A percentile compares a stretch with the other conserved stretches of the same genome.
phyloP scores from a whole-genome alignment of 305 asterid species.

The Fraxinus velutina region DNA sequence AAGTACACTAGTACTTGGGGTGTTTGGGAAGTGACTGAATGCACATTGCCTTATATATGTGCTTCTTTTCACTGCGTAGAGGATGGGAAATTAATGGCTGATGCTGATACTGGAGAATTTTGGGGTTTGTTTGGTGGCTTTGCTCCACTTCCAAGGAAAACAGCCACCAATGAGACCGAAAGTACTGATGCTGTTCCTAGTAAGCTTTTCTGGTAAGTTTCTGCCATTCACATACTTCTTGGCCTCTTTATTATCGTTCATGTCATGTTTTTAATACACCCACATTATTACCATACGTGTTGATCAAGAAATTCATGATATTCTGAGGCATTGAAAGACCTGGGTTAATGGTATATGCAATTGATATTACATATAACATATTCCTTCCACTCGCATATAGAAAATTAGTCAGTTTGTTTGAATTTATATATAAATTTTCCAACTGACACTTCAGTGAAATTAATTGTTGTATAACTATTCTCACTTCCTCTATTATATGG shows the following conservation, averaged over 20 bases:
- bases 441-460: not conserved
- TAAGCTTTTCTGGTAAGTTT: slow-evolving; percentile 69
- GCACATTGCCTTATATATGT: slow-evolving; percentile 20
- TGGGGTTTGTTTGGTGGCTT: slow-evolving; percentile 98
- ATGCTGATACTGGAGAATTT: slow-evolving; percentile 93
- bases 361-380: not conserved
- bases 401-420: not conserved
- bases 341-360: not conserved
- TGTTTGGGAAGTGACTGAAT: slow-evolving; percentile 14
- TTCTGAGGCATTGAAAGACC: not conserved
- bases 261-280: slow-evolving; percentile 18
- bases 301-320: not conserved
- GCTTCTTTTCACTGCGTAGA: slow-evolving; percentile 49
- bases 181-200: slow-evolving; percentile 33
- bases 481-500: not conserved
- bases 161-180: slow-evolving; percentile 41
- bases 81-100: slow-evolving; percentile 97
- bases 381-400: not conserved
- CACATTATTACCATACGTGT: not conserved
- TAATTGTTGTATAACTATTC: slow-evolving; percentile 7
- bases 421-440: slow-evolving; percentile 6
- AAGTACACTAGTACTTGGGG: slow-evolving; percentile 30
- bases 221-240: slow-evolving; percentile 18
- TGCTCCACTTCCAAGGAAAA: slow-evolving; percentile 97
- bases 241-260: slow-evolving; percentile 22